Percentiles rank a stretch among this genome's conserved stretches.
Conservation (phyloP, 768 basidiomycete species). For the Multifurca ochricompacta region DNA sequence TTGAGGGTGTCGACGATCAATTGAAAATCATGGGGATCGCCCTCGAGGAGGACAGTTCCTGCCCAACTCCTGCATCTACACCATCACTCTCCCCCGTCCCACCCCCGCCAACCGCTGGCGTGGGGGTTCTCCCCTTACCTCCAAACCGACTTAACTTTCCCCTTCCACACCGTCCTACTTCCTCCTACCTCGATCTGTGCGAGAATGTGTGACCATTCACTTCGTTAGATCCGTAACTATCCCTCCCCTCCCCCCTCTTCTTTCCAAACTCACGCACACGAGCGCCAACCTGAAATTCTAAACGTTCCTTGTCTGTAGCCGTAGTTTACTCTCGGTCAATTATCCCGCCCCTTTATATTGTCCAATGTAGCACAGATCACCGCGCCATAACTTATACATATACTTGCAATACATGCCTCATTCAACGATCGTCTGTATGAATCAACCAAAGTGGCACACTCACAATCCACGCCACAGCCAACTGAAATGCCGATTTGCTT, state of each 20-base stretch:
- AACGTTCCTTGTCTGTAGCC: not conserved
- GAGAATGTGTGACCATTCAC: not conserved
- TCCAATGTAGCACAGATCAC: not conserved
- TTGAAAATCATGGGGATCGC: not conserved
- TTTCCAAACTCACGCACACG: too few species aligned
- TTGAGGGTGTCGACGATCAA: not conserved
- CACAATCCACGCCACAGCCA: too few species aligned
- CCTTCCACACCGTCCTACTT: constrained; percentile 8
- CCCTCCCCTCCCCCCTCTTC: not conserved
- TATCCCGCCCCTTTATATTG: not conserved
- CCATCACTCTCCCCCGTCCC: not conserved
- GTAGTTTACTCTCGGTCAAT: not conserved
- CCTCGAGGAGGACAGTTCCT: not conserved
- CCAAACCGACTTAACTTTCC: not conserved
- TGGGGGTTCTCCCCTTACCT: not conserved
- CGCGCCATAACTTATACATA: not conserved
- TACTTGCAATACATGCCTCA: not conserved
- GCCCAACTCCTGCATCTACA: not conserved
- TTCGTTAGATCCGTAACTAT: not conserved
- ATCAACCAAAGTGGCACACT: too few species aligned
- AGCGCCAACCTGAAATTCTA: not conserved
- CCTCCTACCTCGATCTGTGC: not conserved
- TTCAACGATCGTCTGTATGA: not conserved
- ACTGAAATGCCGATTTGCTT: not conserved
- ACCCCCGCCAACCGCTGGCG: not conserved